Conservation (phyloP, 768 basidiomycete genomes). For the Rhodotorula taiwanensis region DNA sequence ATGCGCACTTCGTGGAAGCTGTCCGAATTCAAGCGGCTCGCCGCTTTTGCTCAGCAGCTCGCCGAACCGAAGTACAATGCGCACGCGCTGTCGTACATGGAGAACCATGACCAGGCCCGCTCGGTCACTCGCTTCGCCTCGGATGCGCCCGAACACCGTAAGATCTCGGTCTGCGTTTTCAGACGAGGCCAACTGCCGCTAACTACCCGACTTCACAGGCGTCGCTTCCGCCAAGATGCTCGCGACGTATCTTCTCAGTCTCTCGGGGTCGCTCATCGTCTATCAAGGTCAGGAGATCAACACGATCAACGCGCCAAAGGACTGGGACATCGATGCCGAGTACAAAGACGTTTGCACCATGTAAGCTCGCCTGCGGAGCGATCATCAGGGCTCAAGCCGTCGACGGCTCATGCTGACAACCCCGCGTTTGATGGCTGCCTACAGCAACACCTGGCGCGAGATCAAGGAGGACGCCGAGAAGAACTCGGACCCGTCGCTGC, state of each 20-base stretch:
- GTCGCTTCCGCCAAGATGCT: constrained; percentile 59
- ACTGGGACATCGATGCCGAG: constrained; percentile 60
- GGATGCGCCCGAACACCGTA: constrained; percentile 58
- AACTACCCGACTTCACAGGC: no score
- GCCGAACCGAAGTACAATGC: constrained; percentile 16
- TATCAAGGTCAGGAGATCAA: constrained; percentile 68
- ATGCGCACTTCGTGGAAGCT: constrained; percentile 12
- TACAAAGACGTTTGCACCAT: constrained; percentile 49
- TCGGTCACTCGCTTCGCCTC: constrained; percentile 62
- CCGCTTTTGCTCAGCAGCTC: constrained; percentile 5
- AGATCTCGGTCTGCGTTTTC: no score
- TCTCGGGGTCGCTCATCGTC: constrained; percentile 62
- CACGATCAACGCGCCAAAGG: constrained; percentile 48
- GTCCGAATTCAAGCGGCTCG: constrained; percentile 17
- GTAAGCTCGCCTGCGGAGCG: no score
- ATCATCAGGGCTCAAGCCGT: no score
- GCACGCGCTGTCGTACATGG: constrained; percentile 50
- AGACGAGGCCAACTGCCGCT: no score
- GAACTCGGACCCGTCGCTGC: not conserved
- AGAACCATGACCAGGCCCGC: constrained; percentile 63
- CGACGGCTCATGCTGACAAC: no score
- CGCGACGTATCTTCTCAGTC: constrained; percentile 57
- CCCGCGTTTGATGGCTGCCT: no score
- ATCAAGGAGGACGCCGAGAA: constrained; percentile 5
- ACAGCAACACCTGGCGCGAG: constrained; percentile 13